phyloP scores from a whole-genome alignment of 306 rosid species.

The Hippophae tibetana region DNA sequence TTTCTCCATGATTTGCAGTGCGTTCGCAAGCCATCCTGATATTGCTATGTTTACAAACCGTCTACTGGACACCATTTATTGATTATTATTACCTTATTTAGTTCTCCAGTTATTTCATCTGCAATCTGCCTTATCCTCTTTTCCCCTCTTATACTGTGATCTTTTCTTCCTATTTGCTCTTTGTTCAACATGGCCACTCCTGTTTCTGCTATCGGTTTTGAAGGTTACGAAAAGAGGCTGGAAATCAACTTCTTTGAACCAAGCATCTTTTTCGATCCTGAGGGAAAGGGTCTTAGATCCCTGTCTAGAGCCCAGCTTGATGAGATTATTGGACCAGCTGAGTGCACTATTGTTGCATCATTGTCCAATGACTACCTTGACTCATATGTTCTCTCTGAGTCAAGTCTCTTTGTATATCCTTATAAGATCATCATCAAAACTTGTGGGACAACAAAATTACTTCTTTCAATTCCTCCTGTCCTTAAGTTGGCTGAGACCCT shows the following conservation, averaged over 20 bases:
- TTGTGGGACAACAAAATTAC: slow-evolving; percentile 59
- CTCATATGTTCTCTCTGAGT: slow-evolving; percentile 66
- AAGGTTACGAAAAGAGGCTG: slow-evolving; percentile 64
- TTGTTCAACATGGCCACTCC: slow-evolving; percentile 24
- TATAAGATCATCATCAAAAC: slow-evolving; percentile 63
- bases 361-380: slow-evolving; percentile 41
- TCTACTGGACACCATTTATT: no score
- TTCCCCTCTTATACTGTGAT: slow-evolving; percentile 26
- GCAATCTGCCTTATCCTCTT: slow-evolving; percentile 33
- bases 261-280: slow-evolving; percentile 46
- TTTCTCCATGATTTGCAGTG: slow-evolving; percentile 26
- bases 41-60: neutral
- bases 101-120: slow-evolving; percentile 20
- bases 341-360: slow-evolving; percentile 60
- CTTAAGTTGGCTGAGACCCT: slow-evolving; percentile 30
- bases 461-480: slow-evolving; percentile 34
- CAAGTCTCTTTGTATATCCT: slow-evolving; percentile 47
- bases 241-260: slow-evolving; percentile 45
- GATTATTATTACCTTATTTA: no score
- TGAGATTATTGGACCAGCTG: slow-evolving; percentile 51
- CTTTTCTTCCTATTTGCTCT: no score
- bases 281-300: slow-evolving; percentile 48
- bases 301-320: slow-evolving; percentile 47
- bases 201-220: slow-evolving; percentile 60
- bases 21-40: slow-evolving; percentile 52